These are phyloP conservation scores for Cercospora sojina DNA, from an alignment of 2,329 filamentous ascomycete genomes.

Conservation along the genomic window DNA sequence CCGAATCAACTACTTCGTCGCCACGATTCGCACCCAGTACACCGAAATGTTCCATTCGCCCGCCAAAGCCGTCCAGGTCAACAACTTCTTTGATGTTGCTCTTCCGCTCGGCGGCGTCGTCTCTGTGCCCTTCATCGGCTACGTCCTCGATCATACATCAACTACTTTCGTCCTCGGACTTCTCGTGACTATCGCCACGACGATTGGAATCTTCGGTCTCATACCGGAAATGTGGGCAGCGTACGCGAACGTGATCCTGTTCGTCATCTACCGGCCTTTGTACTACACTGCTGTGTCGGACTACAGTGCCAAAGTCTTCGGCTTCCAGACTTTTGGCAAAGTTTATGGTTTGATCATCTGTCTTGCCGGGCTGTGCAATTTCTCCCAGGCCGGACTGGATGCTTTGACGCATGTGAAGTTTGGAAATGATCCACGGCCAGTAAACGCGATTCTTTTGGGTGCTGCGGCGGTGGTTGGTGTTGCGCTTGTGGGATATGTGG, in stretches of 20 bases:
- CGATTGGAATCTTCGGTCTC: conserved; percentile 74
- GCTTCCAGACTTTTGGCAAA: conserved; percentile 86
- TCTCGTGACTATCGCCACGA: conserved; percentile 69
- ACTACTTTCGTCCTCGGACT: conserved; percentile 69
- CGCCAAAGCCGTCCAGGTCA: conserved; percentile 65
- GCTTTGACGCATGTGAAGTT: conserved; percentile 73
- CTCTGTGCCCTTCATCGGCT: conserved; percentile 83
- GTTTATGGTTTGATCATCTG: conserved; percentile 93
- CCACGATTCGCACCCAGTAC: conserved; percentile 81
- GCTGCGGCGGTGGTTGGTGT: conserved; percentile 64
- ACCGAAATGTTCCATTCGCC: conserved; percentile 67
- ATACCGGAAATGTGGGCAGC: conserved; percentile 70
- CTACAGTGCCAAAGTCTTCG: conserved; percentile 88
- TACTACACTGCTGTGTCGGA: conserved; percentile 91
- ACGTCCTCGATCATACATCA: conserved; percentile 72
- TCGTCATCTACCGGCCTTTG: conserved; percentile 81
- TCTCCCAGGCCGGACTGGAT: conserved; percentile 78
- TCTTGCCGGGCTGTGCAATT: conserved; percentile 78
- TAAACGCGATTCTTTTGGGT: conserved; percentile 68
- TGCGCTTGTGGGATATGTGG: conserved; percentile 66
- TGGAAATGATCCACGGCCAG: conserved; percentile 68
- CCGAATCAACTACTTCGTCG: conserved; percentile 86
- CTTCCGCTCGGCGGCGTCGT: conserved; percentile 79
- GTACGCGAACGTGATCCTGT: conserved; percentile 73
- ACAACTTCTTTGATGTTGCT: conserved; percentile 82